phyloP scores from a whole-genome alignment of 2,329 filamentous ascomycete species.

The Penicillium freii region DNA sequence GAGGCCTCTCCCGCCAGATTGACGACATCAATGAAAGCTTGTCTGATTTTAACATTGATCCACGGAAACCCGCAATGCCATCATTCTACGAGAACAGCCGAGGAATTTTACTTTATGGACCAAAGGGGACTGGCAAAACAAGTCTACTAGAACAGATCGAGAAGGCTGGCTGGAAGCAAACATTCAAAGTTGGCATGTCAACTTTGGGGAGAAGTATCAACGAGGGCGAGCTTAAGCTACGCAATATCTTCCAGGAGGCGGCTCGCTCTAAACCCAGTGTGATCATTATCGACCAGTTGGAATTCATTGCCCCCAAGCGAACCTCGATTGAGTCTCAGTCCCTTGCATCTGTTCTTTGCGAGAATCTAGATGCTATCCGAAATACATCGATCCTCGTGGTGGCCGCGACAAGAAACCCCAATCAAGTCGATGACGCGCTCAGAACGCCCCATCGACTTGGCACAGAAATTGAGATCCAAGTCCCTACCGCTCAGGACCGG shows the following conservation, averaged over 20 bases:
- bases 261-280: constrained; percentile 69
- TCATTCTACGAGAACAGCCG: constrained; percentile 47
- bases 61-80: constrained; percentile 37
- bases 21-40: constrained; percentile 66
- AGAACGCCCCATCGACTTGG: constrained; percentile 64
- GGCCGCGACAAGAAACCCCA: constrained; percentile 69
- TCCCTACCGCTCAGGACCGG: constrained; percentile 70
- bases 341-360: constrained; percentile 43
- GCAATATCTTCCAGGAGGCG: constrained; percentile 69
- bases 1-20: constrained; percentile 66
- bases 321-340: constrained; percentile 46
- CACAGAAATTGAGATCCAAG: constrained; percentile 68
- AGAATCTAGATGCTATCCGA: constrained; percentile 38
- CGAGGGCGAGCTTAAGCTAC: constrained; percentile 55
- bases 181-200: constrained; percentile 51
- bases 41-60: constrained; percentile 49
- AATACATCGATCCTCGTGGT: constrained; percentile 66
- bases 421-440: constrained; percentile 69
- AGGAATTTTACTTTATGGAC: constrained; percentile 74
- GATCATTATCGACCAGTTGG: constrained; percentile 74
- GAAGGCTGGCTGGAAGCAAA: constrained; percentile 66
- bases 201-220: constrained; percentile 37
- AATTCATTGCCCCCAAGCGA: constrained; percentile 63
- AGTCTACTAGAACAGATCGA: constrained; percentile 68
- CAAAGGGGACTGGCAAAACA: constrained; percentile 80